Percentiles rank a stretch among this genome's conserved stretches.
These are phyloP conservation scores for Fistulinella prunicolor DNA, from an alignment of 768 basidiomycete genomes.

Conservation along the genomic window DNA sequence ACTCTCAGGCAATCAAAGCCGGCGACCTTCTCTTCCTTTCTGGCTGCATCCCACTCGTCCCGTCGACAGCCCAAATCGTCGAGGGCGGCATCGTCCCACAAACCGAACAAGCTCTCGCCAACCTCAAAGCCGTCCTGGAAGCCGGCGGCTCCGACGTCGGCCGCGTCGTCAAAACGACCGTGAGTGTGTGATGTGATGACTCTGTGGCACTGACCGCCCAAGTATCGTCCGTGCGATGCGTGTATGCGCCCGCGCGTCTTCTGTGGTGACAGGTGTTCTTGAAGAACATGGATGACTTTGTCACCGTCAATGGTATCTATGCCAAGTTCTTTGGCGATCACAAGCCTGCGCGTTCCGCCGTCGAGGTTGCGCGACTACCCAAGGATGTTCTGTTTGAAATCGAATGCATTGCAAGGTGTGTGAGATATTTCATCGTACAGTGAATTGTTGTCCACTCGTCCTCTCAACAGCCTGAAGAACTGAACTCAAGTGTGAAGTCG, in stretches of 20 bases:
- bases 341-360: slow-evolving; percentile 90
- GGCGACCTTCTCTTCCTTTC: slow-evolving; percentile 87
- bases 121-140: slow-evolving; percentile 79
- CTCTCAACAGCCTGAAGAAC: slow-evolving; percentile 18
- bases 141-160: slow-evolving; percentile 75
- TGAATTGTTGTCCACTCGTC: neutral
- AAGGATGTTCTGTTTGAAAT: slow-evolving; percentile 92
- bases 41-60: slow-evolving; percentile 84
- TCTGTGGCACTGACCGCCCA: no score
- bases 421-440: neutral
- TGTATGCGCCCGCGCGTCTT: no score
- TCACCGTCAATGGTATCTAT: slow-evolving; percentile 77
- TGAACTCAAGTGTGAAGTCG: no score
- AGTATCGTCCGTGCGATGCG: no score
- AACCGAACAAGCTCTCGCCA: slow-evolving; percentile 80
- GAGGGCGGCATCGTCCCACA: slow-evolving; percentile 35
- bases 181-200: no score
- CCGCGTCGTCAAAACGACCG: slow-evolving; percentile 90
- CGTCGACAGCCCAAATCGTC: slow-evolving; percentile 51
- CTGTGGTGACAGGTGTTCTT: slow-evolving; percentile 81
- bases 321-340: slow-evolving; percentile 82
- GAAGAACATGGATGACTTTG: slow-evolving; percentile 91
- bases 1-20: slow-evolving; percentile 82
- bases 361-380: slow-evolving; percentile 87
- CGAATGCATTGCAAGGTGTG: slow-evolving; percentile 80